Conservation (phyloP, 2,329 filamentous ascomycete species). For the Thelonectria rubi region DNA sequence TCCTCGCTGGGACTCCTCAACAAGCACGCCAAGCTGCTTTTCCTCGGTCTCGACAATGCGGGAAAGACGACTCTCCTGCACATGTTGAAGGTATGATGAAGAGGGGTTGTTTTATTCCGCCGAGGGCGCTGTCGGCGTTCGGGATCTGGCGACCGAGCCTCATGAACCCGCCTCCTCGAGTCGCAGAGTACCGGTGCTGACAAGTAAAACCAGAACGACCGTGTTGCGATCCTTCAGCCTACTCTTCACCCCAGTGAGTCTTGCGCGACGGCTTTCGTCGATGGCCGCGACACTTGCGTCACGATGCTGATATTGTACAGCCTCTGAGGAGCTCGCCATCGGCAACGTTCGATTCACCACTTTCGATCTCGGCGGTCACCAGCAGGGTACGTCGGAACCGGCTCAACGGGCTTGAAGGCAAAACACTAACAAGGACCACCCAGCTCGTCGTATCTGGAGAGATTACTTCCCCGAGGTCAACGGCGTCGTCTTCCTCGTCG, state of each 20-base stretch:
- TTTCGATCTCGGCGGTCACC: slow-evolving; percentile 92
- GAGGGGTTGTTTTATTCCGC: not conserved
- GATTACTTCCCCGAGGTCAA: slow-evolving; percentile 97
- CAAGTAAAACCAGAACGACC: slow-evolving; percentile 73
- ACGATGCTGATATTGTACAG: slow-evolving; percentile 52
- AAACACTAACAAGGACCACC: slow-evolving; percentile 10
- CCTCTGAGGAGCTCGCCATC: slow-evolving; percentile 91
- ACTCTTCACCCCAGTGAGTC: slow-evolving; percentile 88
- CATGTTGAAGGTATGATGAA: slow-evolving; percentile 83
- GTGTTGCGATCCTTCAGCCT: slow-evolving; percentile 88
- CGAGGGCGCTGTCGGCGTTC: slow-evolving; percentile 9
- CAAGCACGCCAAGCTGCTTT: slow-evolving; percentile 95
- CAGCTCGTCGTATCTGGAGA: slow-evolving; percentile 92
- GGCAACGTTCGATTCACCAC: slow-evolving; percentile 95
- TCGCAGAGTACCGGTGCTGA: slow-evolving; percentile 36
- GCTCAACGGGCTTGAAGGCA: not conserved
- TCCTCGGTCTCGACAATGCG: slow-evolving; percentile 92
- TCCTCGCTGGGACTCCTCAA: slow-evolving; percentile 88
- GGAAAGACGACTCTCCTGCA: slow-evolving; percentile 94
- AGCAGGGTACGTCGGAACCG: slow-evolving; percentile 72
- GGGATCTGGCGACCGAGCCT: slow-evolving; percentile 11
- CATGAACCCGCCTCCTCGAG: slow-evolving; percentile 5
- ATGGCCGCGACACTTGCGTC: not conserved
- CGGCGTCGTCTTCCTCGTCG: slow-evolving; percentile 97
- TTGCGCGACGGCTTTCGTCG: slow-evolving; percentile 1